Conservation (phyloP, 805 yeast genomes). For the Myxozyma monticola region DNA sequence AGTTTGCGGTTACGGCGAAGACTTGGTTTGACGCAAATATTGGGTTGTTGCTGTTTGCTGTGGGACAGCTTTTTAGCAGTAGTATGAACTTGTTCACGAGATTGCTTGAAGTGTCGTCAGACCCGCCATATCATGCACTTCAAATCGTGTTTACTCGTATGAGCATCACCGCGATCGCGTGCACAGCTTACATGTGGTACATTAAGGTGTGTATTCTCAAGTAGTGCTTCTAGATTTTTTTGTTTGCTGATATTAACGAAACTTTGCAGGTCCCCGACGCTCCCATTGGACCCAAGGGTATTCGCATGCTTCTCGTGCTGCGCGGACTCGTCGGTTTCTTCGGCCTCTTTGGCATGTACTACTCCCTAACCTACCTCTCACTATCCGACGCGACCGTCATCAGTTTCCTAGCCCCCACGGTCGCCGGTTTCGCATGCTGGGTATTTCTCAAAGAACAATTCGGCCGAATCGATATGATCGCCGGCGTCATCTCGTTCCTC, state of each 20-base stretch:
- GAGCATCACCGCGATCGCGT: slow-evolving; percentile 64
- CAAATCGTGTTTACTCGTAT: slow-evolving; percentile 78
- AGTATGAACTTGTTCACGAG: slow-evolving; percentile 76
- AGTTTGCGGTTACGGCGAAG: no score
- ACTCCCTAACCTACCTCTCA: slow-evolving; percentile 66
- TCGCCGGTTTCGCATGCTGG: slow-evolving; percentile 75
- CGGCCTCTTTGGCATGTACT: slow-evolving; percentile 80
- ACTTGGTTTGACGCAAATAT: slow-evolving; percentile 37
- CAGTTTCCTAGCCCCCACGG: slow-evolving; percentile 73
- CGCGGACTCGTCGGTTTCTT: slow-evolving; percentile 76
- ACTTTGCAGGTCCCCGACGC: slow-evolving; percentile 50
- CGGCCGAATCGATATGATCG: slow-evolving; percentile 63
- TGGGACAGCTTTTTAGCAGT: slow-evolving; percentile 73
- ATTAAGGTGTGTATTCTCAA: slow-evolving; percentile 36
- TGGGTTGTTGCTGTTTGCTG: slow-evolving; percentile 59
- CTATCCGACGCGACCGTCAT: slow-evolving; percentile 81
- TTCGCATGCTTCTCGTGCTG: slow-evolving; percentile 53
- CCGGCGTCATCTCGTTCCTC: slow-evolving; percentile 63
- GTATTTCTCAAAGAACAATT: slow-evolving; percentile 64
- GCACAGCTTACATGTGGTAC: slow-evolving; percentile 55
- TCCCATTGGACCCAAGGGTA: slow-evolving; percentile 66
- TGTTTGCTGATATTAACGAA: not conserved
- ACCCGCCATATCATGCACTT: slow-evolving; percentile 69
- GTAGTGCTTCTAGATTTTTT: no score
- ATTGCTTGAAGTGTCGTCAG: slow-evolving; percentile 65